Percentiles rank a stretch among this genome's conserved stretches.
Conservation (phyloP, 345 rosid genomes). For the Boechera divaricarpa region DNA sequence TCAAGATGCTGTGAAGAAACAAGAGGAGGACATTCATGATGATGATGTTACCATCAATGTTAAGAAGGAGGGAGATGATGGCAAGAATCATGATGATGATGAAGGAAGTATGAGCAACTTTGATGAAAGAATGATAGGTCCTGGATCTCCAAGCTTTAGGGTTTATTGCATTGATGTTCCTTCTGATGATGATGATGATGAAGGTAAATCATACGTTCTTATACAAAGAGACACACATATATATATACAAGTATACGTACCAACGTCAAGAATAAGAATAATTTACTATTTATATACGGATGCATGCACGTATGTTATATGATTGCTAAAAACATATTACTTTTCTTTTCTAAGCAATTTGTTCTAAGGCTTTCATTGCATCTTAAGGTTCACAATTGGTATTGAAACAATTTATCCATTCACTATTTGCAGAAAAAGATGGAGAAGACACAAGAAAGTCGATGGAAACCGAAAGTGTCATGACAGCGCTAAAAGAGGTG, state of each 20-base stretch:
- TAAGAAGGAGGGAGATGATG: conserved; percentile 13
- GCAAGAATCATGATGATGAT: conserved; percentile 7
- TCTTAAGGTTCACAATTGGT: neutral
- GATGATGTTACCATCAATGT: conserved; percentile 13
- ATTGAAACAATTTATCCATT: neutral
- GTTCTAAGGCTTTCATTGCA: neutral
- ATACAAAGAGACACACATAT: neutral
- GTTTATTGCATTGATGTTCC: conserved; percentile 49
- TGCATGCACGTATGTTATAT: neutral
- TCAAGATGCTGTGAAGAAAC: conserved; percentile 12
- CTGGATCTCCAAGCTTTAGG: conserved; percentile 56
- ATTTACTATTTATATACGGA: neutral
- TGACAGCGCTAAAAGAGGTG: conserved; percentile 42
- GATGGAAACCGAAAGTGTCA: conserved; percentile 33
- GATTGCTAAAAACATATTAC: neutral
- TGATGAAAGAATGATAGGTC: conserved; percentile 40
- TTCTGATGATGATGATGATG: conserved; percentile 32
- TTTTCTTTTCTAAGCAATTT: neutral
- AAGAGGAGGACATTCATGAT: conserved; percentile 20
- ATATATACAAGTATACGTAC: neutral
- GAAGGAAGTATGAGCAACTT: conserved; percentile 30
- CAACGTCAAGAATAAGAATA: neutral
- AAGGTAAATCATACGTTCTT: conserved; percentile 33
- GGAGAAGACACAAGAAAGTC: conserved; percentile 36
- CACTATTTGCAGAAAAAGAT: conserved; percentile 31